These are phyloP conservation scores for Collybia sordida DNA, from an alignment of 768 basidiomycete genomes.

Conservation along the genomic window DNA sequence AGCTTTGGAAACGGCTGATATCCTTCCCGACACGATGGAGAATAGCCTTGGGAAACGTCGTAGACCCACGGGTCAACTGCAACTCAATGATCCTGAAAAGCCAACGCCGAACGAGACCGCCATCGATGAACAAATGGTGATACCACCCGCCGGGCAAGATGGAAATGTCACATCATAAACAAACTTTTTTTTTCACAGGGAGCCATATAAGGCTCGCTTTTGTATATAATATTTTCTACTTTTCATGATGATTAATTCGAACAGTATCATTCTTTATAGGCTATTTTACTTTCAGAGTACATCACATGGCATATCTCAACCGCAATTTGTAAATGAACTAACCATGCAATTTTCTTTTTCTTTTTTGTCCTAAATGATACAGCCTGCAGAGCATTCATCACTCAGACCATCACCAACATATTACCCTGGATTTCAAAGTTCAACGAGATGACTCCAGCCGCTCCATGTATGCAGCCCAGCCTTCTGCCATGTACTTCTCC, in stretches of 20 bases:
- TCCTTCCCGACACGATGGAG: constrained; percentile 1
- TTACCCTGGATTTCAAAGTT: too few relatives aligned
- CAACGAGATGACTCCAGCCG: constrained; percentile 31
- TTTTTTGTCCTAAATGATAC: too few relatives aligned
- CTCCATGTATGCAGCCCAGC: constrained; percentile 88
- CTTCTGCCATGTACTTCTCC: constrained; percentile 79
- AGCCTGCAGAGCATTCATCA: neutral
- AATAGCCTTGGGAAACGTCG: constrained; percentile 7
- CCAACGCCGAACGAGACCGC: constrained; percentile 9
- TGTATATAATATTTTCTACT: neutral
- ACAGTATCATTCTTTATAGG: neutral
- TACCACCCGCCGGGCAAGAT: constrained; percentile 25
- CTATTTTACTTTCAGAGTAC: neutral
- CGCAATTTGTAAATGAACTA: too few relatives aligned
- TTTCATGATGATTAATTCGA: neutral
- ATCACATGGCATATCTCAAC: neutral
- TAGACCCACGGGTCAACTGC: constrained; percentile 7
- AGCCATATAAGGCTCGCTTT: neutral
- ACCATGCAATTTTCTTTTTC: too few relatives aligned
- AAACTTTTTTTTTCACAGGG: constrained; percentile 2
- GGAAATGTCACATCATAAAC: constrained; percentile 7
- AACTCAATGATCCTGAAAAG: too few relatives aligned
- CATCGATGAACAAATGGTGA: constrained; percentile 40
- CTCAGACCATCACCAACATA: too few relatives aligned
- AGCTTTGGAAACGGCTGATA: constrained; percentile 28